These are phyloP conservation scores for Solanum piurae DNA, from an alignment of 257 asterid genomes.

Conservation along the genomic window DNA sequence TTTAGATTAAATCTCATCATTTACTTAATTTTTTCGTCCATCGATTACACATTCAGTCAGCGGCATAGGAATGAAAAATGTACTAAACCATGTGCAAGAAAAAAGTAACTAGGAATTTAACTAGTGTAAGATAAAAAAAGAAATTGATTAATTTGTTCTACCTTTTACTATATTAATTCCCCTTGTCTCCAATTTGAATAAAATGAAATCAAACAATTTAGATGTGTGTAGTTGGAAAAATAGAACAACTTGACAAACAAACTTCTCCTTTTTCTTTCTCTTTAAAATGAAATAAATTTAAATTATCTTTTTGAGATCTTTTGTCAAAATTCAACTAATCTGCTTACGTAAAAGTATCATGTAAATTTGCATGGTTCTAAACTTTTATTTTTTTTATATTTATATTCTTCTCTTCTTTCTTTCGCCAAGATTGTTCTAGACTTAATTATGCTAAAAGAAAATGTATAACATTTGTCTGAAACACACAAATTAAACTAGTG, in stretches of 20 bases:
- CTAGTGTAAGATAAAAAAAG: not conserved
- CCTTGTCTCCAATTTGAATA: not conserved
- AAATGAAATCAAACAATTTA: not conserved
- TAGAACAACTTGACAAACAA: not conserved
- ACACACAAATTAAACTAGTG: not conserved
- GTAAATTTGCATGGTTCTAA: not conserved
- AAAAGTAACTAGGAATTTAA: not conserved
- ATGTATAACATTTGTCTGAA: no score
- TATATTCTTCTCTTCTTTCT: not conserved
- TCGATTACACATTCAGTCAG: no score
- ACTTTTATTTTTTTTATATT: not conserved
- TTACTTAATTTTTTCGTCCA: rapidly evolving
- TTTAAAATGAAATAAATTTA: not conserved
- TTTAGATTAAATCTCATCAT: no score
- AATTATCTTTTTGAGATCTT: not conserved
- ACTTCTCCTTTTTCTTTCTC: not conserved
- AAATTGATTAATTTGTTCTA: not conserved
- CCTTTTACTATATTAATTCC: not conserved
- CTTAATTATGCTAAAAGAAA: not conserved
- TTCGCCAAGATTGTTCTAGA: not conserved
- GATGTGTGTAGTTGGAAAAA: not conserved
- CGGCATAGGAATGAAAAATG: not conserved
- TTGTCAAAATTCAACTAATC: not conserved
- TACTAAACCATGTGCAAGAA: not conserved
- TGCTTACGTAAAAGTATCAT: not conserved